Evolutionary conservation across 352 stramenopile genomes (phyloP).

Genomic region (Globisporangium spiculum): DNA sequence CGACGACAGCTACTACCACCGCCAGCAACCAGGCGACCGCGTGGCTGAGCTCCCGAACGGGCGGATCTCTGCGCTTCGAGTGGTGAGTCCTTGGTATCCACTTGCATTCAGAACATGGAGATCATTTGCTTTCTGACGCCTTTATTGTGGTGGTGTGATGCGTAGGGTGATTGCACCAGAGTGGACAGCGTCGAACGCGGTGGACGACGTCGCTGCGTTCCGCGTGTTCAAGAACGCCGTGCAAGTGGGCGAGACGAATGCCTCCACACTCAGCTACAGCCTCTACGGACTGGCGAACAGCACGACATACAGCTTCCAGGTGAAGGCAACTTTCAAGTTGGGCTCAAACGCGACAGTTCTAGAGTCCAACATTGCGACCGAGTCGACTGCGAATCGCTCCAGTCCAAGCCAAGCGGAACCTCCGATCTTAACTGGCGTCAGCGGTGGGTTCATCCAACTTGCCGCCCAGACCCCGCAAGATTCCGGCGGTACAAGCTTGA

Average conservation of each 20-base stretch:
- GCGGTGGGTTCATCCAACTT: slow-evolving; percentile 5
- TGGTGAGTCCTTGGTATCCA: slow-evolving; percentile 1
- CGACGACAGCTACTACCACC: neutral
- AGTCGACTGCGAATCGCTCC: slow-evolving; percentile 3
- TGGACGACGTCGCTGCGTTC: slow-evolving; percentile 11
- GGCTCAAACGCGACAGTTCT: slow-evolving; percentile 4
- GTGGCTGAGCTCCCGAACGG: slow-evolving; percentile 13
- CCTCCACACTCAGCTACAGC: slow-evolving; percentile 1
- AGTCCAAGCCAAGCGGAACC: neutral
- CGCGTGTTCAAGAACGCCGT: slow-evolving; percentile 6
- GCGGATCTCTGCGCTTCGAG: slow-evolving; percentile 9
- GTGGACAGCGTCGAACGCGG: slow-evolving; percentile 7
- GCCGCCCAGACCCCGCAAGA: neutral
- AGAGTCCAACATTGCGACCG: slow-evolving; percentile 7
- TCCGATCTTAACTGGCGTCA: neutral
- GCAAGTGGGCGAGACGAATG: slow-evolving; percentile 2
- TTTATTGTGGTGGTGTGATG: neutral
- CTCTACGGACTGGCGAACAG: slow-evolving; percentile 11
- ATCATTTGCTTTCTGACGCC: neutral
- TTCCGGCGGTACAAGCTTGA: neutral
- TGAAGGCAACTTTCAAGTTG: neutral
- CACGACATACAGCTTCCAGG: slow-evolving; percentile 16
- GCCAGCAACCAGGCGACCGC: neutral
- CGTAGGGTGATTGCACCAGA: slow-evolving; percentile 8
- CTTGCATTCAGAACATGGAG: neutral